Percentiles rank a stretch among this genome's conserved stretches.
Evolutionary conservation across 2,329 filamentous ascomycete species (phyloP).

Genomic region (Akanthomyces uredinophilus): DNA sequence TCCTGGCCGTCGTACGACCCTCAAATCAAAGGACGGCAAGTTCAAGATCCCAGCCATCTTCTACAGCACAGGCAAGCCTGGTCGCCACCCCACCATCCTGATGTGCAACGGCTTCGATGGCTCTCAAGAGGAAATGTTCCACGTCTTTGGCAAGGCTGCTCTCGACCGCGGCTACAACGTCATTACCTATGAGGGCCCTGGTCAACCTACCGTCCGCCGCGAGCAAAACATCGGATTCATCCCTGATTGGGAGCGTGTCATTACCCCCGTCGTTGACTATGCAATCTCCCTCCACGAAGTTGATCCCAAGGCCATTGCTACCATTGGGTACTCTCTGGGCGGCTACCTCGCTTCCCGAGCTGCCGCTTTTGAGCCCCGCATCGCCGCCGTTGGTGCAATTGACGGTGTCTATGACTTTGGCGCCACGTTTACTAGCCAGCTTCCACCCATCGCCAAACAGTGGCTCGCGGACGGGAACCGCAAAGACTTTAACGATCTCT

Average conservation of each 20-base stretch:
- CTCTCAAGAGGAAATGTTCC: constrained; percentile 39
- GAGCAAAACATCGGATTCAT: constrained; percentile 40
- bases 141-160: constrained; percentile 29
- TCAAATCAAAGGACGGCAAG: constrained; percentile 24
- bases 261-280: constrained; percentile 37
- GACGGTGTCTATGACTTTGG: constrained; percentile 35
- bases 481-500: constrained; percentile 19
- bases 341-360: constrained; percentile 36
- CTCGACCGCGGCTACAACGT: constrained; percentile 37
- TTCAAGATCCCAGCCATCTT: constrained; percentile 34
- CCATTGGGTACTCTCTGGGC: constrained; percentile 38
- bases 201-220: constrained; percentile 37
- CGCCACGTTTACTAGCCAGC: constrained; percentile 4
- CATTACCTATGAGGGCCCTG: constrained; percentile 42
- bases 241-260: constrained; percentile 37
- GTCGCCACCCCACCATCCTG: constrained; percentile 33
- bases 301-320: constrained; percentile 27
- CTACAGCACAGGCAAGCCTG: constrained; percentile 21
- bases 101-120: constrained; percentile 40
- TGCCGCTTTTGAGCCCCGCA: constrained; percentile 39
- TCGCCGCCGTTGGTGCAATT: constrained; percentile 35
- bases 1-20: constrained; percentile 30
- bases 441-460: constrained; percentile 11
- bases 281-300: constrained; percentile 25
- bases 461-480: constrained; percentile 18